Percentiles rank a stretch among this genome's conserved stretches.
phyloP scores from a whole-genome alignment of 1,139 yeast species.

The Zygoascus sp. region DNA sequence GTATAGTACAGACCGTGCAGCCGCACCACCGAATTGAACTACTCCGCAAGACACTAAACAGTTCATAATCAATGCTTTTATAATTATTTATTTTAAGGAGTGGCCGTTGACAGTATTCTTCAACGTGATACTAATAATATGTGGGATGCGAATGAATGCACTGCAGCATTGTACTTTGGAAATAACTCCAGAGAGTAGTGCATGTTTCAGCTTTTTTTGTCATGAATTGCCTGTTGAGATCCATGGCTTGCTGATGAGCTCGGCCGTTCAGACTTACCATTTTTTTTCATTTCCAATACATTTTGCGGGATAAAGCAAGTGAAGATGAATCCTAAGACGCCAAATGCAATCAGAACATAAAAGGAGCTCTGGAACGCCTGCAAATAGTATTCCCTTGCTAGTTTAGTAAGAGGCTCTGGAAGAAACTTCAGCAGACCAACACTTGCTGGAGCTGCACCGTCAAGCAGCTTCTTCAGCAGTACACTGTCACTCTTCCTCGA shows the following conservation, averaged over 20 bases:
- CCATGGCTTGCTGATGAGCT: neutral
- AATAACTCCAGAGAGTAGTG: neutral
- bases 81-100: neutral
- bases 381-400: constrained; percentile 20
- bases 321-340: constrained; percentile 22
- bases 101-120: too few species aligned
- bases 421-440: constrained; percentile 21
- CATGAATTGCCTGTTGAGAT: constrained; percentile 3
- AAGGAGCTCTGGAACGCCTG: constrained; percentile 22
- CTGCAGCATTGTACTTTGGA: too few species aligned
- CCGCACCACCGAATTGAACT: too few species aligned
- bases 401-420: constrained; percentile 13
- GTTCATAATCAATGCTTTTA: neutral
- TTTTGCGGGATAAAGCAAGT: constrained; percentile 25
- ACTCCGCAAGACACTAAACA: too few species aligned
- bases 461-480: constrained; percentile 15
- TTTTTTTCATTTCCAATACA: constrained; percentile 17
- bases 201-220: neutral
- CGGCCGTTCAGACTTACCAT: neutral
- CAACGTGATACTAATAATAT: too few species aligned
- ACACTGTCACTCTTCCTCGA: constrained; percentile 16
- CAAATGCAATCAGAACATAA: constrained; percentile 24
- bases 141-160: too few species aligned
- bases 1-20: too few species aligned
- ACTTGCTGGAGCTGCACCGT: constrained; percentile 24